A percentile compares a stretch with the other conserved stretches of the same genome.
Evolutionary conservation across 1,139 yeast species (phyloP).

Genomic region (Kurtzmaniella quercitrusa): DNA sequence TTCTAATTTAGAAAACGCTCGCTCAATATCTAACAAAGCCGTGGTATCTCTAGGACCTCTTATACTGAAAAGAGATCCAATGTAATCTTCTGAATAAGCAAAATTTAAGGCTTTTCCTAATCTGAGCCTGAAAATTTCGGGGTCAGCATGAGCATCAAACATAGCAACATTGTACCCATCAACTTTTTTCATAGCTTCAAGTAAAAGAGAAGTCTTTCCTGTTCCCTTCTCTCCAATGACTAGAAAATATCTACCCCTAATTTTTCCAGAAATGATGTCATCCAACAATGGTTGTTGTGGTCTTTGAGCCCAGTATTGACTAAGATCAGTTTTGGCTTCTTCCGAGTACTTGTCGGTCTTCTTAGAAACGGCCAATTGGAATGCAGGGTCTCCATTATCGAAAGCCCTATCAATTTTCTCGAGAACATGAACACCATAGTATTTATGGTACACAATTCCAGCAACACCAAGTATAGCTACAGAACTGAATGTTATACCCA

Average conservation of each 20-base stretch:
- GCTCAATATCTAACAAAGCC: constrained; percentile 74
- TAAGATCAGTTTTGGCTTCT: constrained; percentile 17
- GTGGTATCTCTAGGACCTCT: constrained; percentile 85
- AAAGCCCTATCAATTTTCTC: constrained; percentile 66
- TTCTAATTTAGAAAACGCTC: constrained; percentile 75
- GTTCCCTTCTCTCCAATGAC: constrained; percentile 85
- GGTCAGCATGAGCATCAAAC: constrained; percentile 83
- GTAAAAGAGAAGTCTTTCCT: constrained; percentile 71
- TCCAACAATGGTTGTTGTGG: constrained; percentile 66
- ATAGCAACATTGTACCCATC: constrained; percentile 65
- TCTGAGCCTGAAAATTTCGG: constrained; percentile 74
- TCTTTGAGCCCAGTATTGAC: constrained; percentile 58
- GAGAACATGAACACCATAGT: constrained; percentile 57
- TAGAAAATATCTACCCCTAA: constrained; percentile 65
- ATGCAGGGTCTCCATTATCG: constrained; percentile 63
- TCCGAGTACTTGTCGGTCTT: constrained; percentile 30
- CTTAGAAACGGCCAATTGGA: constrained; percentile 51
- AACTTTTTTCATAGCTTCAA: constrained; percentile 66
- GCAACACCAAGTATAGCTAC: constrained; percentile 67
- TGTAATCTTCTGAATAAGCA: constrained; percentile 74
- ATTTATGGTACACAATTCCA: constrained; percentile 63
- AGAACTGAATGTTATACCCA: constrained; percentile 73
- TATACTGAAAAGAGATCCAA: constrained; percentile 77
- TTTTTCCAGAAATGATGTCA: constrained; percentile 59
- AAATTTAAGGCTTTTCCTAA: constrained; percentile 74